phyloP scores from a whole-genome alignment of 306 rosid species.

The Corylus avellana region DNA sequence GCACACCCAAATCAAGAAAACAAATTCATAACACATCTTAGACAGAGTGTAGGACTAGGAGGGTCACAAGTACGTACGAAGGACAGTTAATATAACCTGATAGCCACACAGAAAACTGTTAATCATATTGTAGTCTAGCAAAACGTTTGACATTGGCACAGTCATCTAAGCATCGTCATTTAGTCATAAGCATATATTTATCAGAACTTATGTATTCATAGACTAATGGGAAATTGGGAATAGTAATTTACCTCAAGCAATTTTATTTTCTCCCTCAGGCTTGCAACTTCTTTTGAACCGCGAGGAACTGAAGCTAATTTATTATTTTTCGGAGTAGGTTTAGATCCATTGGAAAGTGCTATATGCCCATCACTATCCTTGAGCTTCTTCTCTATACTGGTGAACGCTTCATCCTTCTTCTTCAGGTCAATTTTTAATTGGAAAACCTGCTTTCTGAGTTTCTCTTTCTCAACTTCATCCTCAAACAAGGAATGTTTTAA shows the following conservation, averaged over 20 bases:
- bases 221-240: slow-evolving; percentile 5
- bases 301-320: slow-evolving; percentile 44
- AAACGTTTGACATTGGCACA: neutral
- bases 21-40: neutral
- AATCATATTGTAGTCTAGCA: slow-evolving; percentile 4
- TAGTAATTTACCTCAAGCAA: slow-evolving; percentile 72
- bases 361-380: slow-evolving; percentile 52
- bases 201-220: slow-evolving; percentile 14
- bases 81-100: neutral
- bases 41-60: neutral
- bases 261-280: slow-evolving; percentile 70
- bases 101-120: neutral
- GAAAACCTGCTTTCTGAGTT: slow-evolving; percentile 60
- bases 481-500: slow-evolving; percentile 51
- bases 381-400: slow-evolving; percentile 55
- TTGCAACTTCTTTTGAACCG: slow-evolving; percentile 58
- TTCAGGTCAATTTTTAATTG: slow-evolving; percentile 62
- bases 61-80: neutral
- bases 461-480: slow-evolving; percentile 77
- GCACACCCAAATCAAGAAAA: slow-evolving; percentile 11
- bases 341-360: slow-evolving; percentile 45
- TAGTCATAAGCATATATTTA: neutral
- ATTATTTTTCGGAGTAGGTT: slow-evolving; percentile 43
- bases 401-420: slow-evolving; percentile 65
- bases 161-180: neutral